phyloP scores from a whole-genome alignment of 805 yeast species.

The Hagleromyces aurorensis region DNA sequence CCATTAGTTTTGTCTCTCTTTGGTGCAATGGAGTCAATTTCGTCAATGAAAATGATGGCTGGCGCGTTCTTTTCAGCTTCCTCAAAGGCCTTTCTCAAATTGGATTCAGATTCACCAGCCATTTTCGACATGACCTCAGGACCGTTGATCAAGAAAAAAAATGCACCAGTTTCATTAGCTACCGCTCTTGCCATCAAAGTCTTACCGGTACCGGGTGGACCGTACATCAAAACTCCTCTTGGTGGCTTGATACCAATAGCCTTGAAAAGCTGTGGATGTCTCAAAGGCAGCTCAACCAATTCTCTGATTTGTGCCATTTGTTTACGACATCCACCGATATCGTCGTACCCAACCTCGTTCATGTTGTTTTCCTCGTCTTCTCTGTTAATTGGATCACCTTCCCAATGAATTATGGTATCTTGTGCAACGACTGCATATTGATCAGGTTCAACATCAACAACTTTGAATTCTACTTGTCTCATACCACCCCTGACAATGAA shows the following conservation, averaged over 20 bases:
- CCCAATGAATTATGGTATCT: conserved; percentile 96
- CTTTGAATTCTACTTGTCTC: conserved; percentile 99
- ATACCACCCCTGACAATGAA: conserved; percentile 97
- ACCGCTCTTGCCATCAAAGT: conserved; percentile 99
- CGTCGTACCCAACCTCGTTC: conserved; percentile 97
- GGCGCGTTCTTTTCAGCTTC: conserved; percentile 99
- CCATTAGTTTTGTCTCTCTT: conserved; percentile 99
- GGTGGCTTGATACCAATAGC: conserved; percentile 99
- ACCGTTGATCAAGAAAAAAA: conserved; percentile 95
- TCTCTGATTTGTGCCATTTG: conserved; percentile 99
- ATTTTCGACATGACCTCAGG: conserved; percentile 99
- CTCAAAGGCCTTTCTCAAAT: conserved; percentile 95
- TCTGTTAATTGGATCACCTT: conserved; percentile 91
- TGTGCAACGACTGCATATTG: conserved; percentile 97
- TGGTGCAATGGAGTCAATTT: conserved; percentile 98
- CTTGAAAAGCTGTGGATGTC: conserved; percentile 97
- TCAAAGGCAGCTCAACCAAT: conserved; percentile 92
- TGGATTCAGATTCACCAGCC: conserved; percentile 99
- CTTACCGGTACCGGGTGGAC: conserved; percentile 99
- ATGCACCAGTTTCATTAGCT: conserved; percentile 98
- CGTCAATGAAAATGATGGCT: conserved; percentile 94
- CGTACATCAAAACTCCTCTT: conserved; percentile 94
- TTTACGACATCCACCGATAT: conserved; percentile 97
- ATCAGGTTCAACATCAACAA: conserved; percentile 95
- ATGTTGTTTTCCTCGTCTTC: conserved; percentile 96